phyloP scores from a whole-genome alignment of 139 green algal species.

The Parachlorella kessleri region DNA sequence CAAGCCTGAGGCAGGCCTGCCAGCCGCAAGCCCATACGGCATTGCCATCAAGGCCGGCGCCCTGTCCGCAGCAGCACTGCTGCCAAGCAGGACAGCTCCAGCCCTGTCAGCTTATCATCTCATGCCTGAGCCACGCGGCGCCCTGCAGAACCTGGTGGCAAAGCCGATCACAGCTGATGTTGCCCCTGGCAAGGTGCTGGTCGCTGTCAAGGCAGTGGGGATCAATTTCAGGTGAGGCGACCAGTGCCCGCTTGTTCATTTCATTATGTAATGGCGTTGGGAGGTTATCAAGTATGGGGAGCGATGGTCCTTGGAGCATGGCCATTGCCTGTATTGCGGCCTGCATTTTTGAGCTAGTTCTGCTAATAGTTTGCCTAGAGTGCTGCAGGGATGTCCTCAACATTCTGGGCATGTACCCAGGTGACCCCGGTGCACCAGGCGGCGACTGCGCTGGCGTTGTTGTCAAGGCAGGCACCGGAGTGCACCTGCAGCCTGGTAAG shows the following conservation, averaged over 20 bases:
- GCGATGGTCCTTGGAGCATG: too few species aligned
- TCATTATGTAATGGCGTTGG: too few species aligned
- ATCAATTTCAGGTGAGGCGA: constrained; percentile 60
- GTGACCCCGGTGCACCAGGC: constrained; percentile 48
- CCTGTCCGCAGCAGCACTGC: constrained; percentile 14
- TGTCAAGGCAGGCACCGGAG: constrained; percentile 22
- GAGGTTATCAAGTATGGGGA: too few species aligned
- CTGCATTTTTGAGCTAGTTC: too few species aligned
- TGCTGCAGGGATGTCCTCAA: constrained; percentile 62
- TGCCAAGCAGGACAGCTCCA: neutral
- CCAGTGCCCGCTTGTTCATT: too few species aligned
- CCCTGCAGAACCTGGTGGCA: constrained; percentile 59
- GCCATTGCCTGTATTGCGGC: too few species aligned
- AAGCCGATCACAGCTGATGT: neutral
- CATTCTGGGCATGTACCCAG: constrained; percentile 70
- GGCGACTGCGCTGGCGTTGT: constrained; percentile 66
- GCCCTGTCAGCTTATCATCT: constrained; percentile 29
- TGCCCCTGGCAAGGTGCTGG: constrained; percentile 32
- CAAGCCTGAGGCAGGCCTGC: too few species aligned
- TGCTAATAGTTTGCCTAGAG: too few species aligned
- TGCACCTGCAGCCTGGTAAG: constrained; percentile 5
- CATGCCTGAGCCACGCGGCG: constrained; percentile 56
- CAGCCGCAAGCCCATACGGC: constrained; percentile 16
- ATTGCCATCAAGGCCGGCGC: neutral
- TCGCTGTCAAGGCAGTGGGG: constrained; percentile 57